Base-by-base conservation (phyloP, 2,329 filamentous ascomycete species). In the Colletotrichum tropicale region DNA sequence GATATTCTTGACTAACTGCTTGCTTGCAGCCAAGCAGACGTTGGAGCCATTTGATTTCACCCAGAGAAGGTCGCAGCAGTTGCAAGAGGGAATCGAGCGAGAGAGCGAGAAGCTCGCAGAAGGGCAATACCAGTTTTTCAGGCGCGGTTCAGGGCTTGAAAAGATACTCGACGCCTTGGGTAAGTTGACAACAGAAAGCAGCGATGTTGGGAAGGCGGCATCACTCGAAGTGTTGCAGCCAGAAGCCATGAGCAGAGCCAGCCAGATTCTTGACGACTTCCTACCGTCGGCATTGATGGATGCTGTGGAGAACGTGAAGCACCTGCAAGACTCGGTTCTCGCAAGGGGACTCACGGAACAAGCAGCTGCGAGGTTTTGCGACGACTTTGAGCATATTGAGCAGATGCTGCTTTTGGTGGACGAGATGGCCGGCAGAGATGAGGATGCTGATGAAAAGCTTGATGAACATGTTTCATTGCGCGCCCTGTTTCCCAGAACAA, bases 281-380 rank as follows among this genome's bases (percentile, higher is more conserved):
- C 87, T 99, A 28, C 96, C 97, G 0, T 98, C 95, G 2, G 97
- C 96, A 4, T 89, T 98, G 34, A 96, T 98, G 88, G 97, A 99
- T 82, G 96, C 96, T 4, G 92, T 95, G 79, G 94, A 97, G 66
- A 95, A 95, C 76, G 84, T 98, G 30, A 93, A 93, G 78, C 88
- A 91, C 56, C 86, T 99, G 2, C 92, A 94, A 77, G 94, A 95
- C 80, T 91, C 94, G 2, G 89, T 88, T 13, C 86, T 98, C 73
- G 93, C 94, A 16, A 91, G 95, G 64, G 89, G 93, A 62, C 91
- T 98, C 65, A 97, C 95, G 0, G 95, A 98, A 80, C 91, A 94
- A 78, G 96, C 96, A 0, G 94, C 96, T 1, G 93, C 95, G 79
- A 89, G 87, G 69, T 99, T 99, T 85, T 98, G 96, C 79, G 89